Evolutionary conservation across 1,284 basidiomycete species (phyloP), one percentile per base, ranked within the genome.

Genomic region (Anthracocystis setariae): DNA sequence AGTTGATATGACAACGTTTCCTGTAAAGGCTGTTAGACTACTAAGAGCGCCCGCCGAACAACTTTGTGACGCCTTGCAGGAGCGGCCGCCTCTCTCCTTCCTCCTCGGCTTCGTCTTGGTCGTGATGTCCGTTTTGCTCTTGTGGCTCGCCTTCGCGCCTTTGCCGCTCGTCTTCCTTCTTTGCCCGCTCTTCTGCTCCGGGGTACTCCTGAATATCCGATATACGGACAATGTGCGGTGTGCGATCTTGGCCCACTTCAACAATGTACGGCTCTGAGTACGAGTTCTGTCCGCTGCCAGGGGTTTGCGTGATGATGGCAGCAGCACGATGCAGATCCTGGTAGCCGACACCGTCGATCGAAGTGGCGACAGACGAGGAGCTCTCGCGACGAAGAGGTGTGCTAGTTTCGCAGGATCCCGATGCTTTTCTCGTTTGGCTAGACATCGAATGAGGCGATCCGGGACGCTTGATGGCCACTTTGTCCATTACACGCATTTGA

Each of bases 401-500:
- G 18, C 44, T 63, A 2, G 69, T 40, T 46, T 63, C 60, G 49
- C 53, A 64, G 12, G 58, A 50, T 32, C 55, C 44, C 0, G 60
- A 60, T 2, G 29, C 32, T 33, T 65, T 60, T 29, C 60, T 54
- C 29, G 50, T 49, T n/a, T 21, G 42, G 37, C 43, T 56, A 18
- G 43, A 45, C 12, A 59, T 3, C 18, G 69, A 72, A 8, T 49
- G 48, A 12, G 73, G 66, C 12, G 73, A 72, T 10, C 67, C 71
- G 5, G 73, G 55, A 3, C 67, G 65, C 60, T 80, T 80, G 70
- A 78, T 71, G 18, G 68, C 61, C 3, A 80, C 76, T 57, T 78
- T 80, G 53, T 80, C 74, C n/a, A 69, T 53, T 0, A 74, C 72
- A 17, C 73, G 66, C 0, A 48, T 40, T 20, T 46, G 60, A 42